phyloP scores from a whole-genome alignment of 345 rosid genomes.

The Erysimum cheiranthoides region DNA sequence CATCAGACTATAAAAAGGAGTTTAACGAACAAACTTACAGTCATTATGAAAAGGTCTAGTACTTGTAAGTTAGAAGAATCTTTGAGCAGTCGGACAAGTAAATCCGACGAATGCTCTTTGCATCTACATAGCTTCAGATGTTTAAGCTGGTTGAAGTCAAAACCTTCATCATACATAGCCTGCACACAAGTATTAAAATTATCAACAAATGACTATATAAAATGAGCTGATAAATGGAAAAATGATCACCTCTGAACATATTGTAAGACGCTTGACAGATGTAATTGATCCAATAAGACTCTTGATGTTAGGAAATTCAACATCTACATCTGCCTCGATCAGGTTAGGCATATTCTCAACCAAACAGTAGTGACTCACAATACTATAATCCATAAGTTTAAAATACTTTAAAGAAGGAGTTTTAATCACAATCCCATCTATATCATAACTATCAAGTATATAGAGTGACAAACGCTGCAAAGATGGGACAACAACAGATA shows the following conservation, averaged over 20 bases:
- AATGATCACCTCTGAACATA: slow-evolving; percentile 20
- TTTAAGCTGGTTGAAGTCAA: too few relatives aligned
- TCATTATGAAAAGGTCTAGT: too few relatives aligned
- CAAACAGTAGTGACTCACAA: neutral
- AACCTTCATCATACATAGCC: too few relatives aligned
- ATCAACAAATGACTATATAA: too few relatives aligned
- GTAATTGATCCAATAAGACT: slow-evolving; percentile 18
- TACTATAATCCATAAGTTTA: neutral
- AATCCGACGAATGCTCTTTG: too few relatives aligned
- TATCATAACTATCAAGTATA: neutral
- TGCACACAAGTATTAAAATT: too few relatives aligned
- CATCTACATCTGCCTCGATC: slow-evolving; percentile 3
- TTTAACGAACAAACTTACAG: too few relatives aligned
- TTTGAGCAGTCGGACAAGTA: too few relatives aligned
- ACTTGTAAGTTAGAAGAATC: too few relatives aligned
- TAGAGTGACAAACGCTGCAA: slow-evolving; percentile 5
- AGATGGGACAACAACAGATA: slow-evolving; percentile 4
- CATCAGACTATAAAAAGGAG: too few relatives aligned
- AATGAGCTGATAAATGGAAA: slow-evolving; percentile 12
- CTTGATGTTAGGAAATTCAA: neutral
- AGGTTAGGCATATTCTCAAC: slow-evolving; percentile 21
- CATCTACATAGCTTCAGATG: too few relatives aligned
- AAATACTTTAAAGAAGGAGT: slow-evolving; percentile 24
- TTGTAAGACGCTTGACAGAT: slow-evolving; percentile 3
- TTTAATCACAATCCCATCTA: slow-evolving; percentile 10